Base-by-base conservation (phyloP, 768 basidiomycete species). In the Psilocybe tampanensis region DNA sequence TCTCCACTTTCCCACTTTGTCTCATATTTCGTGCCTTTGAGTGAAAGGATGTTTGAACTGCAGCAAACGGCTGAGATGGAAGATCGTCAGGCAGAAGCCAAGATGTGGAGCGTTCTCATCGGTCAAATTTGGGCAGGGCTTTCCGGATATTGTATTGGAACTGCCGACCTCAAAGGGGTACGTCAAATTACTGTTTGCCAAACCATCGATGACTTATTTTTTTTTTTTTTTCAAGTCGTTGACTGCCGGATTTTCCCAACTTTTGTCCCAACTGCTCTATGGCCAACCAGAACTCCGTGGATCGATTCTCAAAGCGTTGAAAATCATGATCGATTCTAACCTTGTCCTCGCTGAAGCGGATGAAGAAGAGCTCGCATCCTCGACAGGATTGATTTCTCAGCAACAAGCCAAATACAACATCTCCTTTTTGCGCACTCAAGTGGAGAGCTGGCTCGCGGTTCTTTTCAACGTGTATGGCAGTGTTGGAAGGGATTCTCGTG, bases 381-480 rank as follows among this genome's bases (percentile, higher is more conserved):
- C 86, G 11, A 60, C 68, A 2, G 68, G 66, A 41, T 60, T 56
- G 55, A 67, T 92, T 42, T 79, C 88, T 9, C 74, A 76, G 15
- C 78, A 79, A 39, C 82, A 86, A 65, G 94, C 91, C 2, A 64
- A 73, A 29, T 76, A 75, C 44, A 95, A 95, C 63, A 60, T 98
- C 23, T 76, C 70, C 1, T 90, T 90, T 71, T 77, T 98, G 53
- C 84, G 82, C 41, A 80, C 79, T 0, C 90, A 98, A 67, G 88
- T 83, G 0, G 91, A 94, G 69, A 97, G 94, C 66, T 95, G 97
- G 90, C 83, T 98, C 32, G 88, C 94, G 0, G 94, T 98, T 4
- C 78, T 97, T 44, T 95, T 98, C 79, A 99, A 99, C 68, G 89
- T 99, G n/a, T 98, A 96, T 72, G 84, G 90, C 55, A 92, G 83